These are phyloP conservation scores for Onygena corvina DNA, from an alignment of 2,329 filamentous ascomycete genomes.

Conservation along the genomic window DNA sequence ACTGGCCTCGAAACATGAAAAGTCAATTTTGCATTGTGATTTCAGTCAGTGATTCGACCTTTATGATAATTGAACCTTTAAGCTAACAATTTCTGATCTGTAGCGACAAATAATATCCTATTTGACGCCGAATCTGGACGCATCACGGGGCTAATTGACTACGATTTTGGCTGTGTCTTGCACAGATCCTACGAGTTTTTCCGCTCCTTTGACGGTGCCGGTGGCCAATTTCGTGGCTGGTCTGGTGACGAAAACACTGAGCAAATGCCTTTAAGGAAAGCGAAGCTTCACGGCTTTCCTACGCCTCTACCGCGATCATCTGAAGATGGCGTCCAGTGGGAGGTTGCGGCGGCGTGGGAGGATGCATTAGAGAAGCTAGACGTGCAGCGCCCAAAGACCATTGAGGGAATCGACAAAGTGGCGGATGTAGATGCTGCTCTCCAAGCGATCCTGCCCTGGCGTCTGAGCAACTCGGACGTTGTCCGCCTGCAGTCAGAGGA, in stretches of 20 bases:
- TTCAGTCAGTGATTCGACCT: conserved; percentile 6
- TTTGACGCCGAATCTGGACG: conserved; percentile 22
- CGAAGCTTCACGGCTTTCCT: conserved; percentile 21
- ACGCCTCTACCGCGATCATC: conserved; percentile 14
- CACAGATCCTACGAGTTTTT: conserved; percentile 20
- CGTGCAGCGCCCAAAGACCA: conserved; percentile 18
- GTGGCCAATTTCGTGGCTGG: conserved; percentile 20
- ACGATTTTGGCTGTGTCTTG: conserved; percentile 20
- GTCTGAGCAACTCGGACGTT: too few relatives aligned
- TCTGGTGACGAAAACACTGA: conserved; percentile 16
- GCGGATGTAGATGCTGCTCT: conserved; percentile 20
- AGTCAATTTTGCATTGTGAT: conserved; percentile 9
- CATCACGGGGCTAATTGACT: conserved; percentile 24
- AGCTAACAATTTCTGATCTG: background rate
- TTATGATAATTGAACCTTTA: background rate
- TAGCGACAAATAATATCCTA: conserved; percentile 22
- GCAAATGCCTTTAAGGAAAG: conserved; percentile 17
- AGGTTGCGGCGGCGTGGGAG: conserved; percentile 18
- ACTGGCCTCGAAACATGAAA: conserved; percentile 1
- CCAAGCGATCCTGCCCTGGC: conserved; percentile 16
- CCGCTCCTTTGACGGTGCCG: conserved; percentile 18
- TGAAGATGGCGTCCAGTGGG: conserved; percentile 18
- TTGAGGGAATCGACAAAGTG: conserved; percentile 19
- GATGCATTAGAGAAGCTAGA: conserved; percentile 17
- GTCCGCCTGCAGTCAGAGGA: too few relatives aligned